Conservation (phyloP, 2,329 filamentous ascomycete genomes). For the Penicillium olsonii region DNA sequence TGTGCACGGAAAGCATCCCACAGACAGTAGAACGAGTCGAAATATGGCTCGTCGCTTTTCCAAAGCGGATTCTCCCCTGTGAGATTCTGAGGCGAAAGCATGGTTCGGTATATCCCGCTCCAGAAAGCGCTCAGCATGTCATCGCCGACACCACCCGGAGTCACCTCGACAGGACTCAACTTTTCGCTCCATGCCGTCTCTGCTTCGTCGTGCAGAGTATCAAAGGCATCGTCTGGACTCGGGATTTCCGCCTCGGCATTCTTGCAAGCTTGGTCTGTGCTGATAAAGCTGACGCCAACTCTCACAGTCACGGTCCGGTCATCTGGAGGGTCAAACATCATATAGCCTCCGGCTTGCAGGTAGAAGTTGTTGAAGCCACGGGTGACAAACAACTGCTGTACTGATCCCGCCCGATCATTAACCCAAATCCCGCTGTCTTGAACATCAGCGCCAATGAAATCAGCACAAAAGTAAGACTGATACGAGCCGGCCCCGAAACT, state of each 20-base stretch:
- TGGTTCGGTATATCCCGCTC: constrained; percentile 67
- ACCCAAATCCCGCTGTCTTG: constrained; percentile 62
- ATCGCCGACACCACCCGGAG: constrained; percentile 54
- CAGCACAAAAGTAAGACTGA: constrained; percentile 63
- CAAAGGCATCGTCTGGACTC: constrained; percentile 44
- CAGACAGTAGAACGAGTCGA: constrained; percentile 64
- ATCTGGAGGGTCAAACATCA: constrained; percentile 56
- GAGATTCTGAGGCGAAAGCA: constrained; percentile 70
- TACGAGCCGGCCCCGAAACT: constrained; percentile 65
- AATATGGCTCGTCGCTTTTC: constrained; percentile 65
- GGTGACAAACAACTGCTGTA: constrained; percentile 55
- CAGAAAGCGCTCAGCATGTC: constrained; percentile 60
- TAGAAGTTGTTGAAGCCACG: constrained; percentile 56
- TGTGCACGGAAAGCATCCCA: constrained; percentile 27
- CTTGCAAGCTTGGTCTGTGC: constrained; percentile 61
- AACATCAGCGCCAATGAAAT: constrained; percentile 60
- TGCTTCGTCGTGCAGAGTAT: constrained; percentile 48
- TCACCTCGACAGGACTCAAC: constrained; percentile 57
- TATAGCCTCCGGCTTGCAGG: constrained; percentile 63
- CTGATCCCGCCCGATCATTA: constrained; percentile 58
- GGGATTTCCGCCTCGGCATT: constrained; percentile 68
- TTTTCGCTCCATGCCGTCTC: constrained; percentile 60
- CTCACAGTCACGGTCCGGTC: constrained; percentile 58
- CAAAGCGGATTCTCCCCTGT: constrained; percentile 70
- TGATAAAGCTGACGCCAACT: constrained; percentile 69